Evolutionary conservation across 257 asterid genomes (phyloP), one percentile per base, ranked within the genome.

Genomic region (Penstemon davidsonii): DNA sequence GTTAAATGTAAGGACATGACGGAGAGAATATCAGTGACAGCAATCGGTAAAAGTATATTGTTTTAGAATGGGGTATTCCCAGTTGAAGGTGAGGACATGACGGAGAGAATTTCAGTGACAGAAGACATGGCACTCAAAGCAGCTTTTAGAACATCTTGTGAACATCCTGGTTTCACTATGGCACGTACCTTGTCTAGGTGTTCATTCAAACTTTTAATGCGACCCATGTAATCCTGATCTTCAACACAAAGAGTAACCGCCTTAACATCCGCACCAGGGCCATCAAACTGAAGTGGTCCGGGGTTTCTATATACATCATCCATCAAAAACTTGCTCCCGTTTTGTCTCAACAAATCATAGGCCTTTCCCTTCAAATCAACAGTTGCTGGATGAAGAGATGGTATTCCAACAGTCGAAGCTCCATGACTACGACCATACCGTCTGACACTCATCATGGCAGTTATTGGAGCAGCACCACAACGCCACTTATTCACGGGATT

Each of bases 391-490:
- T 91, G 98, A 62, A 94, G 64, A 73, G 96, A 93, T 50, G 99
- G 99, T 63, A 84, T 84, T 59, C 96, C 98, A 18, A 91, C 71
- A 71, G 80, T 72, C 10, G 79, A 64, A 25, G 87, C 82, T 41
- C 89, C 96, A 52, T 85, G 86, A 62, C 95, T 90, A 79, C 82
- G 95, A 57, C 96, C 98, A 67, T 88, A 86, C 67, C 87, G 96
- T 81, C 74, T 84, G 51, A 94, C 96, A 4, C 87, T 84, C 96
- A 91, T 72, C 99, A 94, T 94, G 71, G 95, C 96, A 1, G 97
- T 80, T 65, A 91, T 87, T 43, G 99, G 99, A 81, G 97, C 96
- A 83, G 99, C 99, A 61, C 87, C 99, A 64, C 99, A 94, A 0
- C 81, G 81, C 99, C 99, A 94, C 82, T 85, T 87, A 84, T 87